Conservation (phyloP, 2,329 filamentous ascomycete species). For the Cladobotryum protrusum region DNA sequence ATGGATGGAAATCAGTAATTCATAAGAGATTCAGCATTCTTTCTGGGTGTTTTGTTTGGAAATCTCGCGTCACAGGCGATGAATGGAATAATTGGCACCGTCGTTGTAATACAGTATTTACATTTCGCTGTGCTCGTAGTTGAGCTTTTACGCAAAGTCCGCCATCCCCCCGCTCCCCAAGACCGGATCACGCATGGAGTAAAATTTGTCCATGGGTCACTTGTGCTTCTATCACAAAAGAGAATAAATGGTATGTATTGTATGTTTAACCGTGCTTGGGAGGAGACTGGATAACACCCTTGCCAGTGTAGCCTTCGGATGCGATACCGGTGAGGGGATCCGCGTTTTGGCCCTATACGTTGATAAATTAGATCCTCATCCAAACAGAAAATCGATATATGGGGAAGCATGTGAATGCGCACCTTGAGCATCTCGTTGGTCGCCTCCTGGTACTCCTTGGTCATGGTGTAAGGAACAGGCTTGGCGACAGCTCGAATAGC, state of each 20-base stretch:
- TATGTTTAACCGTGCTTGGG: constrained; percentile 43
- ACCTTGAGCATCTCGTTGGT: constrained; percentile 93
- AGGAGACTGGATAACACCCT: constrained; percentile 70
- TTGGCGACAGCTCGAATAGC: constrained; percentile 65
- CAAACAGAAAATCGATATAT: not conserved
- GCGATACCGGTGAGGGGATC: constrained; percentile 83
- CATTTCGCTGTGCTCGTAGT: constrained; percentile 24
- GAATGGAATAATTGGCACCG: constrained; percentile 28
- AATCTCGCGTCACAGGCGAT: not conserved
- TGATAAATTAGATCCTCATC: not conserved
- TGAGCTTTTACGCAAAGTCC: constrained; percentile 27
- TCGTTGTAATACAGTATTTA: constrained; percentile 41
- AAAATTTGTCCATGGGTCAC: constrained; percentile 22
- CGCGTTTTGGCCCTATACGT: constrained; percentile 68
- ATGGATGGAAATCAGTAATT: no score
- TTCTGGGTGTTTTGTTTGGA: not conserved
- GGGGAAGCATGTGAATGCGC: constrained; percentile 16
- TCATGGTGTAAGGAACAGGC: constrained; percentile 78
- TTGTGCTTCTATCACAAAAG: constrained; percentile 30
- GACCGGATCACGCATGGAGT: constrained; percentile 31
- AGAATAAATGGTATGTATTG: constrained; percentile 22
- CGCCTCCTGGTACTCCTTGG: constrained; percentile 93
- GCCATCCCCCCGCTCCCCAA: constrained; percentile 24
- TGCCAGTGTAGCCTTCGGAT: constrained; percentile 70
- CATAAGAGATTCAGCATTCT: constrained; percentile 5